phyloP scores from a whole-genome alignment of 306 rosid species.

The Prunus kanzakura region DNA sequence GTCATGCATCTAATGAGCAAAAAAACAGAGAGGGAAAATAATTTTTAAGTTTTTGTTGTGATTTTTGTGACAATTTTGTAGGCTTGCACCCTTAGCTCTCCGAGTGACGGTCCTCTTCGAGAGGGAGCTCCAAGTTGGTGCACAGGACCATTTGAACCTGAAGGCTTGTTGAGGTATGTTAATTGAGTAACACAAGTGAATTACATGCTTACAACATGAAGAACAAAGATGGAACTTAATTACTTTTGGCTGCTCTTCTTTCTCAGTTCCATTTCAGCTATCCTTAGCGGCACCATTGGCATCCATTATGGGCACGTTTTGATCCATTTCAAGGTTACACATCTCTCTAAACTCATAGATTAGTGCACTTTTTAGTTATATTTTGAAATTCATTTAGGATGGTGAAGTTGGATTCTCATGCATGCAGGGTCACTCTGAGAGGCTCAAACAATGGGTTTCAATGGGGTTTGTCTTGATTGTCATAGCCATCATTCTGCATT shows the following conservation, averaged over 20 bases:
- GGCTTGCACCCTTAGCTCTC: constrained; percentile 66
- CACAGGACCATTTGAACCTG: constrained; percentile 81
- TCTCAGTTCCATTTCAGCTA: constrained; percentile 67
- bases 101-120: constrained; percentile 42
- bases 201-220: background rate
- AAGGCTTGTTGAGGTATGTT: constrained; percentile 68
- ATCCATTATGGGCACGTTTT: constrained; percentile 87
- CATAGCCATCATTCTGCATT: constrained; percentile 73
- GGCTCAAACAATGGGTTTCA: constrained; percentile 82
- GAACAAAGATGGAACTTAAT: background rate
- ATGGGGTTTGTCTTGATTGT: constrained; percentile 57
- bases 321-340: constrained; percentile 81
- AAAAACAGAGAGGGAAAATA: no score
- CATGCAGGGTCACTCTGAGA: constrained; percentile 63
- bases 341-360: background rate
- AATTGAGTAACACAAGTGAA: background rate
- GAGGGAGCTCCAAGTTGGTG: constrained; percentile 78
- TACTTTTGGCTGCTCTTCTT: constrained; percentile 3
- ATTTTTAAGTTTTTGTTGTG: background rate
- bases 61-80: constrained; percentile 16
- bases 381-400: constrained; percentile 9
- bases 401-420: constrained; percentile 1
- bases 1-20: no score
- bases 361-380: background rate
- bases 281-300: constrained; percentile 74